These are phyloP conservation scores for Cucurbitaria berberidis DNA, from an alignment of 2,329 filamentous ascomycete species.

Conservation along the genomic window DNA sequence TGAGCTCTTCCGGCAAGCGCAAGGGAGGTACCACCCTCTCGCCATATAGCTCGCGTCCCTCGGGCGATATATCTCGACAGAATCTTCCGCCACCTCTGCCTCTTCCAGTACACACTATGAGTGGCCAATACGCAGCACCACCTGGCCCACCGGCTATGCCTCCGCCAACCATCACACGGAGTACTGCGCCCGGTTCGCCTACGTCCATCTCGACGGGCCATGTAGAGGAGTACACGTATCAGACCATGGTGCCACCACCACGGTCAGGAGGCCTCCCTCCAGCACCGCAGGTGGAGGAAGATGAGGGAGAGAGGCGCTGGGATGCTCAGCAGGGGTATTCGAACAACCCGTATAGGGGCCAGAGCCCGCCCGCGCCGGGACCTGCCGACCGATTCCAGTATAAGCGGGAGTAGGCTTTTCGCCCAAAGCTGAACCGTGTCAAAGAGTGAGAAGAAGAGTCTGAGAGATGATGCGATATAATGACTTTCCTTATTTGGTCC, in stretches of 20 bases:
- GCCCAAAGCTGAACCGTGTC: neutral
- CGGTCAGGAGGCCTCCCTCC: conserved; percentile 27
- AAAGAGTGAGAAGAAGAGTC: neutral
- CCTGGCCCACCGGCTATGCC: conserved; percentile 20
- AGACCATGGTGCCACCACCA: conserved; percentile 40
- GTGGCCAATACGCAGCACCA: conserved; percentile 32
- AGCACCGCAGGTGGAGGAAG: conserved; percentile 22
- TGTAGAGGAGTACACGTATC: conserved; percentile 43
- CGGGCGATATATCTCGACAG: conserved; percentile 24
- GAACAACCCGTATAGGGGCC: conserved; percentile 24
- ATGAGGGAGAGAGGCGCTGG: conserved; percentile 23
- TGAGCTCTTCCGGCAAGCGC: conserved; percentile 54
- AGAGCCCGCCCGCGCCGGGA: conserved; percentile 3
- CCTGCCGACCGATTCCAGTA: neutral
- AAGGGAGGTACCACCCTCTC: conserved; percentile 38
- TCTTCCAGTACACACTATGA: conserved; percentile 31
- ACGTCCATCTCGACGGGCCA: conserved; percentile 40
- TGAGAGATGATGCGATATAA: neutral
- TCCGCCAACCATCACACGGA: conserved; percentile 27
- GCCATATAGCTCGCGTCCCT: conserved; percentile 24
- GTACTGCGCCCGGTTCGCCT: conserved; percentile 36
- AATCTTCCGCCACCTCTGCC: conserved; percentile 39
- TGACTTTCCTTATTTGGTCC: neutral
- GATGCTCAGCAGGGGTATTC: conserved; percentile 9
- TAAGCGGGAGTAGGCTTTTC: conserved; percentile 17